Evolutionary conservation across 2,329 filamentous ascomycete genomes (phyloP).

Genomic region (Periconia sp.): DNA sequence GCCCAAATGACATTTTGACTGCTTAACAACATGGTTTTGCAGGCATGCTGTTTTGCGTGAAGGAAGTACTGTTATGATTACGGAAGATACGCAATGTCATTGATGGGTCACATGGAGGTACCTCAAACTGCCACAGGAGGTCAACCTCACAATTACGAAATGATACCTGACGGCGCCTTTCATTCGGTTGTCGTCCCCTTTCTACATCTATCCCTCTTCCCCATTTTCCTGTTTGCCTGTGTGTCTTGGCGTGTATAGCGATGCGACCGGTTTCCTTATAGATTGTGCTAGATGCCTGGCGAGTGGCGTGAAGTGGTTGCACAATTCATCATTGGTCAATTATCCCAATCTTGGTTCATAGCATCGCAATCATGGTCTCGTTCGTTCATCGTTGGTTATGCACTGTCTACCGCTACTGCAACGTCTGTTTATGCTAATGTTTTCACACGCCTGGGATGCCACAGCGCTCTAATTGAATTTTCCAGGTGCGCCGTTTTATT

Average conservation of each 20-base stretch:
- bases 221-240: conserved; percentile 1
- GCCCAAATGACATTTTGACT: neutral
- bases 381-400: too few species aligned
- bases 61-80: neutral
- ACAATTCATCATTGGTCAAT: neutral
- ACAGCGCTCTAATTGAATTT: too few species aligned
- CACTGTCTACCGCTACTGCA: too few species aligned
- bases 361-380: too few species aligned
- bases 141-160: conserved; percentile 27
- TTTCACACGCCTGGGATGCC: too few species aligned
- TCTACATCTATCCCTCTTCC: conserved; percentile 8
- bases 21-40: neutral
- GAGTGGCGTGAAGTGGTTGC: neutral
- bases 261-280: conserved; percentile 9
- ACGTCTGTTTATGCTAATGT: too few species aligned
- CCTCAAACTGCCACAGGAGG: conserved; percentile 13
- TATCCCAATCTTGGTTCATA: neutral
- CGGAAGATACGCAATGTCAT: conserved; percentile 16
- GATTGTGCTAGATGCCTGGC: conserved; percentile 2
- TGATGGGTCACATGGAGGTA: conserved; percentile 24
- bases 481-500: too few species aligned
- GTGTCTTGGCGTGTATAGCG: conserved; percentile 9
- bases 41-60: neutral
- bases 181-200: conserved; percentile 31
- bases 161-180: conserved; percentile 41